These are phyloP conservation scores for Tulasnella sp. DNA, from an alignment of 768 basidiomycete species.

Conservation along the genomic window DNA sequence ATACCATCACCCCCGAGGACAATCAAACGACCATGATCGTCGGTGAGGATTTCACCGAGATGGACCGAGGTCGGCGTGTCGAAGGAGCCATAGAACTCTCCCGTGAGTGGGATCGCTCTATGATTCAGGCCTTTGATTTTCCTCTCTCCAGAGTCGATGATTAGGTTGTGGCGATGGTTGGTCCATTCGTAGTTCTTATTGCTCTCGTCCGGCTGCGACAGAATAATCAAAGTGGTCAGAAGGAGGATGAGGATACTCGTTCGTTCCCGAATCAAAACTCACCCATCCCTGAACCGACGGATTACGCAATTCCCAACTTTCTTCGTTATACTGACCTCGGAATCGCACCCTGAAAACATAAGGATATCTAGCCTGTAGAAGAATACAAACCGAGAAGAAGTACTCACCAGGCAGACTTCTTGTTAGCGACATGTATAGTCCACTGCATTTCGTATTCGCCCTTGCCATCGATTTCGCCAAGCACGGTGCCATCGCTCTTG, in stretches of 20 bases:
- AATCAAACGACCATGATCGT: slow-evolving; percentile 26
- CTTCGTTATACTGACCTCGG: slow-evolving; percentile 16
- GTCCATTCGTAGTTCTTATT: too few species aligned
- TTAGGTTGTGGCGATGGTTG: not conserved
- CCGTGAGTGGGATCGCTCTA: slow-evolving; percentile 15
- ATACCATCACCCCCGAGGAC: slow-evolving; percentile 27
- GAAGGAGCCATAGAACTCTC: slow-evolving; percentile 22
- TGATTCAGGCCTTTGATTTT: slow-evolving; percentile 10
- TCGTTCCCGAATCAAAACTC: too few species aligned
- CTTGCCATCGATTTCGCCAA: slow-evolving; percentile 25
- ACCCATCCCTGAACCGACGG: too few species aligned
- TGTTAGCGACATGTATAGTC: slow-evolving; percentile 29
- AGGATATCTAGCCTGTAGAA: too few species aligned
- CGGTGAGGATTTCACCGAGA: slow-evolving; percentile 23
- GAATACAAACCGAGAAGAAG: too few species aligned
- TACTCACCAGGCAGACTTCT: slow-evolving; percentile 25
- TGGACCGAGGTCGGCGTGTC: slow-evolving; percentile 15
- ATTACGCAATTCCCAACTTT: not conserved
- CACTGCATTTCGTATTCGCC: slow-evolving; percentile 23
- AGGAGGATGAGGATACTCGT: too few species aligned
- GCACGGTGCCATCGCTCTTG: slow-evolving; percentile 21
- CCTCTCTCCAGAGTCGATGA: not conserved
- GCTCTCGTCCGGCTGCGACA: too few species aligned
- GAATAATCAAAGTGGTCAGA: too few species aligned
- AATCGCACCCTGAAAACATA: too few species aligned